Evolutionary conservation across 331 rosid species (phyloP), one percentile per base, ranked within the genome.

Genomic region (Arachis monticola): DNA sequence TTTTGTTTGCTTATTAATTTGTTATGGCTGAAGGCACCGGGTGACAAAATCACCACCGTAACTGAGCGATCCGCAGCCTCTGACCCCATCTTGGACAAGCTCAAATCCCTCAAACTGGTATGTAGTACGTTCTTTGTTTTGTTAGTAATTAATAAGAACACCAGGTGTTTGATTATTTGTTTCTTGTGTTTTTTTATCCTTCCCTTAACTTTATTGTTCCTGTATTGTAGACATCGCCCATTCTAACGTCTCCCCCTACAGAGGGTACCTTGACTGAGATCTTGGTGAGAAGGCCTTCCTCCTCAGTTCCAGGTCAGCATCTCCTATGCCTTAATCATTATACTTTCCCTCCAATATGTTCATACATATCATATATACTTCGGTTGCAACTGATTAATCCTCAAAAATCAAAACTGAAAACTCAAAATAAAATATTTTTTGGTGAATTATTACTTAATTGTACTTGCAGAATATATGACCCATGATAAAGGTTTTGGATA

Each of bases 211-310:
- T 46, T 53, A 27, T 38, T 30, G 9, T 69, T 59, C 44, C 5
- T 56, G 52, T 32, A 48, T 79, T 76, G 84, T 73, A 92, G 99
- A 90, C 96, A 57, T 80, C 91, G 75, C 99, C 98, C 6, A 88
- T 90, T 47, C 67, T 92, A 83, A 92, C 89, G 42, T 76, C 96
- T 32, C 93, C 92, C n/a, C 93, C 88, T 41, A 57, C 86, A 12
- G 98, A 92, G 86, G 77, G 96, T 73, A 86, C 90, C 73, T 83
- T 95, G 82, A 88, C 97, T 30, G 97, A 95, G 81, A 92, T 92
- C 87, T 81, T 95, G 74, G 96, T 95, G 67, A 88, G 90, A 86
- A 92, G 89, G 66, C 85, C 97, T 64, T 79, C 91, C 1, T 88
- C 97, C 30, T 90, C 96, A 1, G 77, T 57, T 84, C 64, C 96